These are phyloP conservation scores for Didymella pinodella DNA, from an alignment of 2,329 filamentous ascomycete species.

Conservation along the genomic window DNA sequence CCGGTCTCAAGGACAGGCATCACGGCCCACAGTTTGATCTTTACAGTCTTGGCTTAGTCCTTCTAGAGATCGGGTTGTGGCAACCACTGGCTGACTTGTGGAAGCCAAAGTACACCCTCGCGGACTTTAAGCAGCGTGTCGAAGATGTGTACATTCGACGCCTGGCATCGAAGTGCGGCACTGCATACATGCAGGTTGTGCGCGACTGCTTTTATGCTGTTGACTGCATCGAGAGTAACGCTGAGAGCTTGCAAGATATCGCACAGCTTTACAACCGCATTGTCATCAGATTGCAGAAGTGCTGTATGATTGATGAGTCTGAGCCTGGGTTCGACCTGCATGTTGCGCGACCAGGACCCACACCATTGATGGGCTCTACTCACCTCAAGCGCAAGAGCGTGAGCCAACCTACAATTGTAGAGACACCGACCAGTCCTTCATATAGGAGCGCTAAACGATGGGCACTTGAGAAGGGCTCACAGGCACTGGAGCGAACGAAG, in stretches of 20 bases:
- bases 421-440: slow-evolving; percentile 43
- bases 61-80: slow-evolving; percentile 81
- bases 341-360: slow-evolving; percentile 35
- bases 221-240: slow-evolving; percentile 54
- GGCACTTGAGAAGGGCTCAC: slow-evolving; percentile 47
- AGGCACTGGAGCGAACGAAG: slow-evolving; percentile 46
- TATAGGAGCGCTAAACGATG: slow-evolving; percentile 48
- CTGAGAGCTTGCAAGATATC: slow-evolving; percentile 44
- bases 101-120: slow-evolving; percentile 66
- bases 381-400: slow-evolving; percentile 46
- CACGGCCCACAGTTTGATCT: slow-evolving; percentile 64
- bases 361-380: slow-evolving; percentile 31
- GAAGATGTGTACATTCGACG: slow-evolving; percentile 70
- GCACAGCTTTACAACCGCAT: slow-evolving; percentile 55
- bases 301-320: slow-evolving; percentile 51
- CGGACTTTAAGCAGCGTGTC: slow-evolving; percentile 69
- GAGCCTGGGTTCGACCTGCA: slow-evolving; percentile 43
- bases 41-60: slow-evolving; percentile 75
- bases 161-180: slow-evolving; percentile 73
- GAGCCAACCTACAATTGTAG: slow-evolving; percentile 36
- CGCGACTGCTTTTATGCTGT: slow-evolving; percentile 75
- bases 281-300: slow-evolving; percentile 52
- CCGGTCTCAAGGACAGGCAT: slow-evolving; percentile 36
- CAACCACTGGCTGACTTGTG: slow-evolving; percentile 67
- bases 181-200: slow-evolving; percentile 77